Percentiles rank a stretch among this genome's conserved stretches.
phyloP scores from a whole-genome alignment of 495 filamentous ascomycete species.

The Hyphodiscus hymeniophilus region DNA sequence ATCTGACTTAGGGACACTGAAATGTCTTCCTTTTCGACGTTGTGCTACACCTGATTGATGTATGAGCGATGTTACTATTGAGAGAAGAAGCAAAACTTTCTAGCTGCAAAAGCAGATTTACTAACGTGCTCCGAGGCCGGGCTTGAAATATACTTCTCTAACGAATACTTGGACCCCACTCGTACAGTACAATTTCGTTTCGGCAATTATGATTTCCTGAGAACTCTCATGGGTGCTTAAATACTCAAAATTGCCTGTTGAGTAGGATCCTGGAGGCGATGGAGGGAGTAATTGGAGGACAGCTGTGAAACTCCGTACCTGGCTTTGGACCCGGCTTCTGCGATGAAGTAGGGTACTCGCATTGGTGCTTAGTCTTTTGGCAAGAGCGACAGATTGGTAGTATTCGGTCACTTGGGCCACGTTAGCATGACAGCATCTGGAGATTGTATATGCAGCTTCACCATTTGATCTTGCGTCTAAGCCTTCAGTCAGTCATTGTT shows the following conservation, averaged over 20 bases:
- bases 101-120: no score
- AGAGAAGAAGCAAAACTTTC: not conserved
- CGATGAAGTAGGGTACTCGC: conserved; percentile 1
- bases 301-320: conserved; percentile 14
- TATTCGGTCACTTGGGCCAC: not conserved
- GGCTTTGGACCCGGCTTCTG: conserved; percentile 25
- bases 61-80: not conserved
- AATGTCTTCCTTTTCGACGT: not conserved
- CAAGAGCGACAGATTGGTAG: not conserved
- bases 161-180: not conserved
- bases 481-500: no score
- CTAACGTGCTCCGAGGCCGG: not conserved
- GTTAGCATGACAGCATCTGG: conserved; percentile 21
- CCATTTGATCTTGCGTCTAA: no score
- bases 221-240: no score
- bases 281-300: conserved; percentile 23
- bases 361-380: not conserved
- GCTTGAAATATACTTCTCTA: not conserved
- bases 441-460: no score
- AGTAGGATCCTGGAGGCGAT: no score
- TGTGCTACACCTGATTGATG: not conserved
- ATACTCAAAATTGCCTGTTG: no score
- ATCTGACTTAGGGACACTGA: not conserved
- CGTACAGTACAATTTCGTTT: not conserved
- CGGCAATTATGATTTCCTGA: no score